Conservation (phyloP, 352 stramenopile genomes). For the Phytophthora nicotianae region DNA sequence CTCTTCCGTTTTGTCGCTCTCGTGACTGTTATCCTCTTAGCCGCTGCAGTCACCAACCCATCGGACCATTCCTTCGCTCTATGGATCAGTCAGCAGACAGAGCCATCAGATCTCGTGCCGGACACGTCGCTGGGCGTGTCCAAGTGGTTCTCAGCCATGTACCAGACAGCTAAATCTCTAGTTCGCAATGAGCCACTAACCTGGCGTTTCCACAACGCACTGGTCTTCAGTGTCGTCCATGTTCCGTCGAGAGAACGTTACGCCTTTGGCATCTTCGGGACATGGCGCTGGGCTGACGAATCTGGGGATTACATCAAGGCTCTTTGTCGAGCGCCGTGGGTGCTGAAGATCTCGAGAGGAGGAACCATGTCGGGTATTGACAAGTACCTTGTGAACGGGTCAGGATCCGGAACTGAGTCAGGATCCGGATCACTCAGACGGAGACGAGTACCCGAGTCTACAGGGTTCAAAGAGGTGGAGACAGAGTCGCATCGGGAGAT, state of each 20-base stretch:
- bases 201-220: constrained; percentile 66
- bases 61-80: constrained; percentile 73
- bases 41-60: constrained; percentile 61
- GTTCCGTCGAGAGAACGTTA: constrained; percentile 66
- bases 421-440: constrained; percentile 15
- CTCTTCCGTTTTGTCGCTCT: constrained; percentile 50
- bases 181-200: constrained; percentile 65
- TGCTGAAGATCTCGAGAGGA: constrained; percentile 54
- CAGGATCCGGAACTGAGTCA: constrained; percentile 1
- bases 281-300: constrained; percentile 78
- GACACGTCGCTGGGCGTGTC: constrained; percentile 57
- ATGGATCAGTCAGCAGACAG: constrained; percentile 69
- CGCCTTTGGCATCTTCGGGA: constrained; percentile 67
- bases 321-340: constrained; percentile 57
- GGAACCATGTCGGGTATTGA: constrained; percentile 60
- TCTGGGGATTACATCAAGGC: constrained; percentile 40
- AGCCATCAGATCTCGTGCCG: constrained; percentile 31
- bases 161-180: constrained; percentile 71
- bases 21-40: constrained; percentile 25
- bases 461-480: constrained; percentile 13
- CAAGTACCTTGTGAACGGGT: constrained; percentile 41
- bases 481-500: constrained; percentile 55
- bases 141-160: constrained; percentile 74
- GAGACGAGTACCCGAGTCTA: constrained; percentile 12
- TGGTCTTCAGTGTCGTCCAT: constrained; percentile 71